Base-by-base conservation (phyloP, 257 asterid genomes). In the Nemophila menziesii region DNA sequence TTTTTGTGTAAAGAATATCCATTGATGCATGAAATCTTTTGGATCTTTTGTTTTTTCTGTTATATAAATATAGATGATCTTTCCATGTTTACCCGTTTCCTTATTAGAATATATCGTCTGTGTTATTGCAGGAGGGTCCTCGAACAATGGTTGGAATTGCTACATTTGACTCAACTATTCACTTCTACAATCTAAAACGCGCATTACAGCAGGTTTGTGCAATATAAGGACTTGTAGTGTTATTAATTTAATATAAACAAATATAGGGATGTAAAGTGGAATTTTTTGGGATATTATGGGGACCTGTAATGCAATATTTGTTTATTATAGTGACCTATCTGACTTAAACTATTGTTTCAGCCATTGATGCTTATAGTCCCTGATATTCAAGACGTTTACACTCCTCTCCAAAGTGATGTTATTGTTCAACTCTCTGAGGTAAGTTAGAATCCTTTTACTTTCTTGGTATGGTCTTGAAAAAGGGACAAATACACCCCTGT, bases 291-390 rank as follows among this genome's bases (percentile, higher is more conserved):
- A 26, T 4, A 26, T 10, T 4, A 26, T 26, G 33, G 6, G 10
- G 33, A 26, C 33, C n/a, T 26, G 33, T 26, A 26, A 4, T 26
- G 33, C 6, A 2, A 29, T 2, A 12, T 18, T 22, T 19, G 23
- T 13, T 19, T 18, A 9, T 17, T 4, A 19, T 41, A 18, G 22
- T 8, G 9, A 9, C 5, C 12, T 14, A 2, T 18, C 19, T 1
- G 5, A 0, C 13, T 53, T 56, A 36, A 51, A 19, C 33, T 56
- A 8, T 43, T 16, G 37, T 67, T 72, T 76, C 94, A 89, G 98
- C 94, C 94, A 12, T 62, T 81, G 79, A 89, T 89, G 98, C 95
- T 89, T 55, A 71, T 89, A 59, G 94, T 89, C 62, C 95, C 98
- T 54, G 98, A 89, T 53, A 85, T 89, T 42, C 94, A 80, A 73